Evolutionary conservation across 352 stramenopile species (phyloP), one percentile per base, ranked within the genome.

Genomic region (Globisporangium cederbergense): DNA sequence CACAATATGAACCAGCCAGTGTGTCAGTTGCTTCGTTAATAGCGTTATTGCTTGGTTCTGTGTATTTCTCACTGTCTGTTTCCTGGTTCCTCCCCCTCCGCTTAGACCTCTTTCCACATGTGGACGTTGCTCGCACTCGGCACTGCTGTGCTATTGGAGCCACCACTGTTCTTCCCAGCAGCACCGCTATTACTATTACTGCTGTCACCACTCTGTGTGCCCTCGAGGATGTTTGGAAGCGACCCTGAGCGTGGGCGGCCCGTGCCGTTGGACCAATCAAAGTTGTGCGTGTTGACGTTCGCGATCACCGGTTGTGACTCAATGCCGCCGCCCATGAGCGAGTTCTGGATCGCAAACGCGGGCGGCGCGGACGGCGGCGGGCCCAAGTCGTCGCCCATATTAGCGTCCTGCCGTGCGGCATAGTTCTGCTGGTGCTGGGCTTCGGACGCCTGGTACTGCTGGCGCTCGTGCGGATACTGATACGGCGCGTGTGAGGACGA

Each of bases 281-380:
- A 95, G 57, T 89, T 90, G 60, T 81, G 75, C 30, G 82, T 90
- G 65, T 90, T 92, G 64, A 95, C 85, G 53, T 78, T 84, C n/a
- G 83, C 60, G 34, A 82, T 84, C 32, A 77, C 70, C n/a, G 81
- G 82, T 56, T 90, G 82, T 36, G 81, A 60, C 54, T 95, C 86
- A 32, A 95, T 95, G 50, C 86, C 83, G 38, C 86, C 86, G 60
- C 86, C 86, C 68, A 93, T 89, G 34, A 95, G 83, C 36, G 86
- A 95, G 62, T 95, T 86, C 65, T 89, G 74, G 51, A 93, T 78
- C 7, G 65, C 73, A 40, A 95, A 87, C 9, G 74, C 71, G 34
- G 86, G 86, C 0, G 83, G 79, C 0, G 72, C 81, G 38, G 58
- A 74, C 3, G 86, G 86, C 14, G 86, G 83, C 2, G 86, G 79